Percentiles rank a stretch among this genome's conserved stretches.
These are phyloP conservation scores for Haplographium delicatum DNA, from an alignment of 495 filamentous ascomycete genomes.

Conservation along the genomic window DNA sequence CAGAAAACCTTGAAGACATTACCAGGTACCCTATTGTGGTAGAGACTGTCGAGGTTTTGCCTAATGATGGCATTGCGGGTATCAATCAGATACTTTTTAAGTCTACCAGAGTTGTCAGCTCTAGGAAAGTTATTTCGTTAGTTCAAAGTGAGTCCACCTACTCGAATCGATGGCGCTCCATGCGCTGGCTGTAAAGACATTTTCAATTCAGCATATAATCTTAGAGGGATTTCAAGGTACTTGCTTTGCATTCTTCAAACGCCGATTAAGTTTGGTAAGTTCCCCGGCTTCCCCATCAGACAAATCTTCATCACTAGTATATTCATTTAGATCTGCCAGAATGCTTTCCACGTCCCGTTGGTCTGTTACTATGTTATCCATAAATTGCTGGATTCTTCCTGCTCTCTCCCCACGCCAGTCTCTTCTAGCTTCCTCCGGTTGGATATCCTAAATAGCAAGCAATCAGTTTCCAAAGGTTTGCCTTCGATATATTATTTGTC, in stretches of 20 bases:
- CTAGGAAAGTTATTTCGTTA: background rate
- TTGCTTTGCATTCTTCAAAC: slow-evolving; percentile 4
- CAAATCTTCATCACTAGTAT: background rate
- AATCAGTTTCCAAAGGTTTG: slow-evolving; percentile 3
- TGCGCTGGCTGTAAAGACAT: slow-evolving; percentile 3
- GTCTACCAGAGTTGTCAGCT: slow-evolving; percentile 14
- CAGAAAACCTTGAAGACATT: slow-evolving; percentile 31
- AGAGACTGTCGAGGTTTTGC: slow-evolving; percentile 19
- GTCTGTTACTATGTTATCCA: slow-evolving; percentile 6
- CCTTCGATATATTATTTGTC: background rate
- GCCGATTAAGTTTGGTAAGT: background rate
- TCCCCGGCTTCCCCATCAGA: background rate
- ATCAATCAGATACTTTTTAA: slow-evolving; percentile 27
- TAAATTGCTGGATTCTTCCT: slow-evolving; percentile 10
- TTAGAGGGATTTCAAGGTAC: background rate
- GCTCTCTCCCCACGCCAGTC: slow-evolving; percentile 24
- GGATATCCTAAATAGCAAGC: slow-evolving; percentile 21
- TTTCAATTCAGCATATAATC: background rate
- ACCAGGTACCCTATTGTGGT: slow-evolving; percentile 20
- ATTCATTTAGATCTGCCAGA: slow-evolving; percentile 2
- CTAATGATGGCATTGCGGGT: slow-evolving; percentile 30
- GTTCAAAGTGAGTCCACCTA: background rate
- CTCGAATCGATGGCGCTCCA: slow-evolving; percentile 5
- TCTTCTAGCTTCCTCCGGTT: slow-evolving; percentile 25
- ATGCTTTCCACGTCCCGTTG: background rate